Conservation (phyloP, 1,139 yeast species). For the Keqinozyma sinolaborantium region DNA sequence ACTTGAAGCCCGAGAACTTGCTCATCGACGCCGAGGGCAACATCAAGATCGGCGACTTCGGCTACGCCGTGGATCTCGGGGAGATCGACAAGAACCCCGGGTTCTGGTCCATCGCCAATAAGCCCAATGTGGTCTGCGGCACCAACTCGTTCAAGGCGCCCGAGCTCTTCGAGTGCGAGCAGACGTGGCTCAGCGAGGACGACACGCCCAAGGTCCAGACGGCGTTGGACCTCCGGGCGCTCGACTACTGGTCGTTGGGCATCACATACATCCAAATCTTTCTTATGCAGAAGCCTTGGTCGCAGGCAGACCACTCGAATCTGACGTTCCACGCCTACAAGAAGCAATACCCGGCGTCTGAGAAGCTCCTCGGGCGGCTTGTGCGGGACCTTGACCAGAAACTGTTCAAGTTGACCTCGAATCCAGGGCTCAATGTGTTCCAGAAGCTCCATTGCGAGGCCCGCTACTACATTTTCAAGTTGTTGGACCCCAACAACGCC, state of each 20-base stretch:
- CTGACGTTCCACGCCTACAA: conserved; percentile 21
- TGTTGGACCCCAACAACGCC: conserved; percentile 30
- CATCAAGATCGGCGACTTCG: conserved; percentile 50
- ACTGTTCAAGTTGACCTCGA: conserved; percentile 11
- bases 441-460: conserved; percentile 39
- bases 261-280: conserved; percentile 44
- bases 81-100: conserved; percentile 9
- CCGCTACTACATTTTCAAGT: conserved; percentile 26
- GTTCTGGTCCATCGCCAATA: conserved; percentile 16
- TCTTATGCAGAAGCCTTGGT: conserved; percentile 50
- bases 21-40: conserved; percentile 43
- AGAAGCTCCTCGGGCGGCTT: conserved; percentile 13
- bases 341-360: conserved; percentile 18
- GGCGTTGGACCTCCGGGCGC: conserved; percentile 19
- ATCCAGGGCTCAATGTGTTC: conserved; percentile 34
- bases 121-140: conserved; percentile 37
- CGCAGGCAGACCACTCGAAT: conserved; percentile 25
- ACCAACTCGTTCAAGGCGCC: conserved; percentile 57
- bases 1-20: conserved; percentile 54
- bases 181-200: conserved; percentile 7
- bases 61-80: conserved; percentile 40
- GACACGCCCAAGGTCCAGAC: conserved; percentile 7
- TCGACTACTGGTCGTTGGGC: conserved; percentile 54
- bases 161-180: conserved; percentile 37
- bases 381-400: conserved; percentile 22